Conservation (phyloP, 176 grass and related monocot species). For the Zea luxurians region DNA sequence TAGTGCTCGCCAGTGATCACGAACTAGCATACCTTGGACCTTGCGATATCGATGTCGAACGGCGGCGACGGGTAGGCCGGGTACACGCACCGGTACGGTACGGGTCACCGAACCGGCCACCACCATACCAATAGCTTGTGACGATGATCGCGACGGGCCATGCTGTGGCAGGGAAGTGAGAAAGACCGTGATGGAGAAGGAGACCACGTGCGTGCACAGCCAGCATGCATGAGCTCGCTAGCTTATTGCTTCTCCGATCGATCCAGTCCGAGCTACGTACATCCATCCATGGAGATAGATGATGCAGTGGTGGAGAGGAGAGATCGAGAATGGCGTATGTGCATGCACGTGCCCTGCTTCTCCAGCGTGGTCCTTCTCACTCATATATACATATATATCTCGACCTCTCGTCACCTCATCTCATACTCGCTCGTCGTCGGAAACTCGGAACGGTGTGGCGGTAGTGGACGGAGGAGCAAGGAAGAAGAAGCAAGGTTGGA, state of each 20-base stretch:
- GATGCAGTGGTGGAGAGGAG: not conserved
- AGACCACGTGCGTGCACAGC: conserved; percentile 46
- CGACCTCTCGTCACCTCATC: not conserved
- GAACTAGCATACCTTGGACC: conserved; percentile 17
- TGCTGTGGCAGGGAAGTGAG: conserved; percentile 5
- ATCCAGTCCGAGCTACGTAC: not conserved
- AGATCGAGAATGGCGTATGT: not conserved
- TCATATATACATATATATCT: not conserved
- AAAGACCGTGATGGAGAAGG: conserved; percentile 57
- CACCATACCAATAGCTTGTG: no score
- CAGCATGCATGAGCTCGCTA: not conserved
- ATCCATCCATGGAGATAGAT: not conserved
- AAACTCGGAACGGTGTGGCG: not conserved
- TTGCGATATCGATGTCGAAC: not conserved
- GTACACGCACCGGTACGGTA: no score
- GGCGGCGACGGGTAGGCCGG: not conserved
- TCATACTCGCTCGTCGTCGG: not conserved
- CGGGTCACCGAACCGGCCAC: no score
- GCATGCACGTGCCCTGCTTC: conserved; percentile 75
- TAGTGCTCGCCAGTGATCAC: not conserved
- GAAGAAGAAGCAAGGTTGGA: not conserved
- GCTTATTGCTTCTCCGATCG: not conserved
- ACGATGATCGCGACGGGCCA: not conserved
- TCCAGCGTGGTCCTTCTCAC: conserved; percentile 49
- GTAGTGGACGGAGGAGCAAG: no score